A percentile compares a stretch with the other conserved stretches of the same genome.
Conservation (phyloP, 2,329 filamentous ascomycete species). For the Ilyonectria mors-panacis region DNA sequence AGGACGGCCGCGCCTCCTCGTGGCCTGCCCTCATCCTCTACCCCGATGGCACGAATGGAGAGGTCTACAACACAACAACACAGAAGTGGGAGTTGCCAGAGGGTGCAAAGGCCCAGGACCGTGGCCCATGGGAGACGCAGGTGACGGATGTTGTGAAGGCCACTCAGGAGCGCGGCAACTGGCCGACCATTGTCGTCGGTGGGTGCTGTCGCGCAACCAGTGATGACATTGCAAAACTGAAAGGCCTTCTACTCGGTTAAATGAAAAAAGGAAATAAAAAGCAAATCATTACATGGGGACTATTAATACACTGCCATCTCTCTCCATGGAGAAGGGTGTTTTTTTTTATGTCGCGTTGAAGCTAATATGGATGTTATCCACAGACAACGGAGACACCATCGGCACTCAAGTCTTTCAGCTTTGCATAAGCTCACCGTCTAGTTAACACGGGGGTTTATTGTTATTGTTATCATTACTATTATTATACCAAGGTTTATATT, state of each 20-base stretch:
- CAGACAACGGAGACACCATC: no score
- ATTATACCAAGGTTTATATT: not conserved
- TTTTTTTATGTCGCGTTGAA: not conserved
- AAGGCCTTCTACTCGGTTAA: conserved; percentile 36
- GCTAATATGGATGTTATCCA: not conserved
- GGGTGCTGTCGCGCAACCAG: conserved; percentile 67
- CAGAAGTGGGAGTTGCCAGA: conserved; percentile 70
- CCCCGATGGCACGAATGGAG: conserved; percentile 78
- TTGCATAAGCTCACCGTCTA: not conserved
- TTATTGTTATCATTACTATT: not conserved
- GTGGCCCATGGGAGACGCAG: conserved; percentile 62
- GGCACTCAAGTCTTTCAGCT: not conserved
- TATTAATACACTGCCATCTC: not conserved
- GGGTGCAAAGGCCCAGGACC: conserved; percentile 35
- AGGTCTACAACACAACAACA: conserved; percentile 76
- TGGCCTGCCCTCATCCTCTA: conserved; percentile 74
- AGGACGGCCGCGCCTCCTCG: conserved; percentile 49
- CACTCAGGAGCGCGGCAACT: conserved; percentile 56
- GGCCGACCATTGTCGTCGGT: conserved; percentile 64
- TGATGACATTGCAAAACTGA: conserved; percentile 53
- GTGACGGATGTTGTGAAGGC: conserved; percentile 58
- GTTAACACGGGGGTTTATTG: not conserved
- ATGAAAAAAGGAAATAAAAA: conserved; percentile 3
- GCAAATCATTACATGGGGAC: not conserved
- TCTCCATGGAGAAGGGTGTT: not conserved